Evolutionary conservation across 805 yeast species (phyloP).

Genomic region (Hanseniaspora osmophila): DNA sequence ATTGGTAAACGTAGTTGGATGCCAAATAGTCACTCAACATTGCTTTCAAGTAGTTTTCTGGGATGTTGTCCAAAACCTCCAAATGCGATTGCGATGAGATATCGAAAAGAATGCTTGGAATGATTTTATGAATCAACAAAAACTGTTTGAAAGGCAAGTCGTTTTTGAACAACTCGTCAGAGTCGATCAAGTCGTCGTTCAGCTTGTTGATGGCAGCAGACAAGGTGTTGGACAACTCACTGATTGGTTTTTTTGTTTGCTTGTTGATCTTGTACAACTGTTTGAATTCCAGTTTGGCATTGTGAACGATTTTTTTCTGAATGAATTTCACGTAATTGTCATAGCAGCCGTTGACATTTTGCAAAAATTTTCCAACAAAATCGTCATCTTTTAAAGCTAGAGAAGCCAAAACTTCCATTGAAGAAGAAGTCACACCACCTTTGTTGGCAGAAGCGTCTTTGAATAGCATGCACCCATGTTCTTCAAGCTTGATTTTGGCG

Average conservation of each 20-base stretch:
- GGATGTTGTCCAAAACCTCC: slow-evolving; percentile 59
- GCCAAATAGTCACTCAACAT: slow-evolving; percentile 79
- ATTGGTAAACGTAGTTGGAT: slow-evolving; percentile 68
- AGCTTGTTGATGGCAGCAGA: slow-evolving; percentile 74
- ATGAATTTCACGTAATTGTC: slow-evolving; percentile 72
- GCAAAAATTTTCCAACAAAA: slow-evolving; percentile 61
- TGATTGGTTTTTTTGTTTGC: slow-evolving; percentile 44
- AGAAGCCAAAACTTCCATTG: slow-evolving; percentile 89
- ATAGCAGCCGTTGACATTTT: slow-evolving; percentile 41
- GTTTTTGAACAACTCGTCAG: slow-evolving; percentile 72
- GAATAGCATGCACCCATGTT: slow-evolving; percentile 74
- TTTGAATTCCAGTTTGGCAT: slow-evolving; percentile 76
- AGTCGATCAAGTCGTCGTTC: slow-evolving; percentile 70
- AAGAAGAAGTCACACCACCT: slow-evolving; percentile 97
- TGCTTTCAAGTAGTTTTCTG: slow-evolving; percentile 76
- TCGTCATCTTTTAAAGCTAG: slow-evolving; percentile 77
- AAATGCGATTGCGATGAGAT: slow-evolving; percentile 46
- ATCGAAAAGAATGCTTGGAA: slow-evolving; percentile 58
- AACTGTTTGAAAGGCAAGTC: slow-evolving; percentile 66
- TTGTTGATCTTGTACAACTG: slow-evolving; percentile 70
- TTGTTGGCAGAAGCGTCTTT: slow-evolving; percentile 96
- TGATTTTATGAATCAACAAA: slow-evolving; percentile 51
- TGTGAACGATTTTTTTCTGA: slow-evolving; percentile 56
- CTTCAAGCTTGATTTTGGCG: slow-evolving; percentile 76
- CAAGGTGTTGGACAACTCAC: slow-evolving; percentile 66